Base-by-base conservation (phyloP, 2,329 filamentous ascomycete species). In the Colletotrichum acutatum region DNA sequence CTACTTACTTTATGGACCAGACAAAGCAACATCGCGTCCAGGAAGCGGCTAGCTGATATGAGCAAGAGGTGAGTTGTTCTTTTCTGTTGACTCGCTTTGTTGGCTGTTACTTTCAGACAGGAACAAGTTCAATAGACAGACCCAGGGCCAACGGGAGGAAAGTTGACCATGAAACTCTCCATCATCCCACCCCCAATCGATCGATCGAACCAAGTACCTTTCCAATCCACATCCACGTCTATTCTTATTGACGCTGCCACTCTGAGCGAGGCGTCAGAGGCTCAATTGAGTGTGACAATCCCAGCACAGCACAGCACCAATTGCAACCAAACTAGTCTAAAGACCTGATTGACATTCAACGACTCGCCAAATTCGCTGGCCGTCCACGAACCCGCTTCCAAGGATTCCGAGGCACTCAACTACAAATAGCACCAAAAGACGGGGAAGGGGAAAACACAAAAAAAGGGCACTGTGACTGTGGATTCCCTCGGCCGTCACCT, bases 381-480 rank as follows among this genome's bases (percentile, higher is more conserved):
- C 56, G 49, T 24, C 16, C 46, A 37, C 26, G 60, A 49, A 49
- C 65, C 66, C 71, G 71, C 34, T 61, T 60, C 61, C 71, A 70
- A 46, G 71, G 71, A 61, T 61, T 61, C 46, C 60, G 54, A 32
- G 34, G 46, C 66, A 37, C 19, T 22, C 22, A 57, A 57, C 60
- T 72, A 22, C 59, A 70, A 70, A 72, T 70, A 72, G 70, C 56
- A 72, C 59, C 66, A 72, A 68, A 54, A 65, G 28, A 58, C 64
- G 64, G 68, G 58, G 52, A 46, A 37, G 28, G 32, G 49, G 28
- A 24, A 49, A 46, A 61, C 28, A 56, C 28, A 61, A 68, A 66
- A 67, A 54, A 58, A 28, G 37, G 70, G 12, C 66, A 49, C 60
- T n/a, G 66, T 70, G 56, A 54, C 54, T n/a, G 66, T 70, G 56